Evolutionary conservation across 441 rosid species (phyloP).

Genomic region (Gossypium schwendimanii): DNA sequence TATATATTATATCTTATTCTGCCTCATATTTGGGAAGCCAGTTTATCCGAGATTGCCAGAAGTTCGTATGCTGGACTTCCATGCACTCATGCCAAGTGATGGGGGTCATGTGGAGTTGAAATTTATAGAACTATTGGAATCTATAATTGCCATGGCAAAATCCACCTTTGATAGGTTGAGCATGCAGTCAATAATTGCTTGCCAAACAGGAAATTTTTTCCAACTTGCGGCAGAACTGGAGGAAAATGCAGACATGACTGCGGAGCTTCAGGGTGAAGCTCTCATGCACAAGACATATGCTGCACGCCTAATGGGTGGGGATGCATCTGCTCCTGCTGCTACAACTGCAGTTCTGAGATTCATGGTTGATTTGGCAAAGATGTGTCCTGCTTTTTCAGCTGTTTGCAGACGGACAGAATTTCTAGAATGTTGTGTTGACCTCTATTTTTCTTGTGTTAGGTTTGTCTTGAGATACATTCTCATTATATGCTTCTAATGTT

Average conservation of each 20-base stretch:
- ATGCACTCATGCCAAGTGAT: slow-evolving; percentile 91
- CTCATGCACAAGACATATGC: slow-evolving; percentile 99
- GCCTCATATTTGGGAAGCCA: slow-evolving; percentile 90
- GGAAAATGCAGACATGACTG: slow-evolving; percentile 84
- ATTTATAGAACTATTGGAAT: slow-evolving; percentile 88
- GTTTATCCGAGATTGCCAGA: slow-evolving; percentile 98
- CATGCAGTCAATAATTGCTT: slow-evolving; percentile 82
- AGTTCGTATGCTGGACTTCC: slow-evolving; percentile 99
- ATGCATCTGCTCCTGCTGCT: slow-evolving; percentile 99
- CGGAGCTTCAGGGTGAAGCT: slow-evolving; percentile 99
- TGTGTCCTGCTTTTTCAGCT: slow-evolving; percentile 92
- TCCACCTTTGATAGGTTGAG: slow-evolving; percentile 90
- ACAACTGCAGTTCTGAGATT: slow-evolving; percentile 97
- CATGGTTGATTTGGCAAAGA: slow-evolving; percentile 99
- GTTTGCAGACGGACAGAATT: slow-evolving; percentile 90
- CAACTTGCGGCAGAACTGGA: slow-evolving; percentile 93
- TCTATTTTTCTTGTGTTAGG: slow-evolving; percentile 97
- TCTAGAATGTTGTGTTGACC: slow-evolving; percentile 91
- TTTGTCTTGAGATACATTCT: slow-evolving; percentile 36
- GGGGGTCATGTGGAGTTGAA: slow-evolving; percentile 76
- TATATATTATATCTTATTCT: slow-evolving; percentile 93
- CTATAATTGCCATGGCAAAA: slow-evolving; percentile 90
- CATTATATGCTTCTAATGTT: slow-evolving; percentile 3
- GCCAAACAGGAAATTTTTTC: slow-evolving; percentile 88
- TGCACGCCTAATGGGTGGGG: slow-evolving; percentile 99